phyloP scores from a whole-genome alignment of 257 asterid species.

The Hygrophila difformis region DNA sequence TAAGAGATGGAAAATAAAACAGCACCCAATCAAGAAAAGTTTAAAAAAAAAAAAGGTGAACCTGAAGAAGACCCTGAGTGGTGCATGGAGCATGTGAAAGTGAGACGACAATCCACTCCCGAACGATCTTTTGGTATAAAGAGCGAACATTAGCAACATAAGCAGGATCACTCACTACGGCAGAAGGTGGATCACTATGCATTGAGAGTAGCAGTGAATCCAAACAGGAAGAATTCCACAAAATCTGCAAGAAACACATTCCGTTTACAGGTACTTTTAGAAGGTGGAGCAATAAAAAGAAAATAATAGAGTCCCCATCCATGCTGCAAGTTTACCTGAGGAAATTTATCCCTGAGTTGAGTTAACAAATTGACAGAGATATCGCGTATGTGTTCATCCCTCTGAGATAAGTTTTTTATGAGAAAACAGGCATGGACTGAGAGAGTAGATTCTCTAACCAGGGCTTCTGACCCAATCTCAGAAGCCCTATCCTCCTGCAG shows the following conservation, averaged over 20 bases:
- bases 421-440: conserved; percentile 90
- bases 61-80: conserved; percentile 99
- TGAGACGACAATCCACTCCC: conserved; percentile 90
- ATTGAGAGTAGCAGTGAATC: conserved; percentile 83
- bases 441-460: conserved; percentile 72
- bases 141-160: conserved; percentile 81
- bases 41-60: conserved; percentile 22
- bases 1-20: not conserved
- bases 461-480: conserved; percentile 76
- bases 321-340: conserved; percentile 55
- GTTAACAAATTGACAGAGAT: conserved; percentile 71
- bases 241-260: conserved; percentile 45
- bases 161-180: conserved; percentile 91
- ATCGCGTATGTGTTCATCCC: conserved; percentile 88
- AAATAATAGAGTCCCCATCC: conserved; percentile 10
- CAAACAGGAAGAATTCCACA: conserved; percentile 89
- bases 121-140: conserved; percentile 81
- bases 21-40: conserved; percentile 10
- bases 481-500: conserved; percentile 78
- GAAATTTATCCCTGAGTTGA: conserved; percentile 86
- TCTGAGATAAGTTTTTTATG: conserved; percentile 82
- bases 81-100: conserved; percentile 99
- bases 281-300: conserved; percentile 22
- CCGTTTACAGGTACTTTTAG: conserved; percentile 17
- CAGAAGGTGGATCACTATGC: conserved; percentile 84